Conservation (phyloP, 1,284 basidiomycete species). For the Coriolopsis trogii region DNA sequence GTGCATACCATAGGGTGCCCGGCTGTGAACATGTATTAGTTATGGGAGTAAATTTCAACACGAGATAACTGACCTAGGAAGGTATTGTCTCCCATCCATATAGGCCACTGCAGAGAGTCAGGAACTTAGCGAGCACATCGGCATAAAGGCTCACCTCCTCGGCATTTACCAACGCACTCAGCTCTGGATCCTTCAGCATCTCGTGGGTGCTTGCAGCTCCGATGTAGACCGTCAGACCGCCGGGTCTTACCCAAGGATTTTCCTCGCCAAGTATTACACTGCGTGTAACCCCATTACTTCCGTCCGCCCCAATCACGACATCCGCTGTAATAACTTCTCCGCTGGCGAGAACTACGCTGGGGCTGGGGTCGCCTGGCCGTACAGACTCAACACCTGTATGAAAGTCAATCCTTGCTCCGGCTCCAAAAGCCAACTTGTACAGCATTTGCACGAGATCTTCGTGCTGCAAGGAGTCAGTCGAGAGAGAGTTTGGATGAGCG, state of each 20-base stretch:
- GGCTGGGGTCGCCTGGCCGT: conserved; percentile 27
- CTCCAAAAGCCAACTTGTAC: conserved; percentile 42
- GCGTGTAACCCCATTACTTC: conserved; percentile 36
- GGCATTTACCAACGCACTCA: conserved; percentile 8
- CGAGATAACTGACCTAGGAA: conserved; percentile 24
- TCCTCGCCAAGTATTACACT: conserved; percentile 27
- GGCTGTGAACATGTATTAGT: background rate
- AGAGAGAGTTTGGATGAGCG: background rate
- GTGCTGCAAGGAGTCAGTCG: conserved; percentile 37
- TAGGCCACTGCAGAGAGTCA: conserved; percentile 18
- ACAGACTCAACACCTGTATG: conserved; percentile 38
- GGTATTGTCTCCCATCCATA: conserved; percentile 29
- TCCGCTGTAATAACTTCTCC: conserved; percentile 41
- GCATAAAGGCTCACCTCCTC: conserved; percentile 19
- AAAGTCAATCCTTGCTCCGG: conserved; percentile 45
- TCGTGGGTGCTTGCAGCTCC: conserved; percentile 20
- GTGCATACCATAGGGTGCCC: conserved; percentile 30
- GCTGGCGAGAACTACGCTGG: conserved; percentile 36
- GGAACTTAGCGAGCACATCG: background rate
- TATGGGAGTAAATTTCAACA: background rate
- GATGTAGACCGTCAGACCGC: conserved; percentile 24
- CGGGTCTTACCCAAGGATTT: conserved; percentile 17
- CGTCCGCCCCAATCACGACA: conserved; percentile 45
- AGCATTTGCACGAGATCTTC: conserved; percentile 48
- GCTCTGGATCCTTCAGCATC: conserved; percentile 28